Percentiles rank a stretch among this genome's conserved stretches.
Conservation (phyloP, 192 early-diverging fungal species). For the Mortierella antarctica region DNA sequence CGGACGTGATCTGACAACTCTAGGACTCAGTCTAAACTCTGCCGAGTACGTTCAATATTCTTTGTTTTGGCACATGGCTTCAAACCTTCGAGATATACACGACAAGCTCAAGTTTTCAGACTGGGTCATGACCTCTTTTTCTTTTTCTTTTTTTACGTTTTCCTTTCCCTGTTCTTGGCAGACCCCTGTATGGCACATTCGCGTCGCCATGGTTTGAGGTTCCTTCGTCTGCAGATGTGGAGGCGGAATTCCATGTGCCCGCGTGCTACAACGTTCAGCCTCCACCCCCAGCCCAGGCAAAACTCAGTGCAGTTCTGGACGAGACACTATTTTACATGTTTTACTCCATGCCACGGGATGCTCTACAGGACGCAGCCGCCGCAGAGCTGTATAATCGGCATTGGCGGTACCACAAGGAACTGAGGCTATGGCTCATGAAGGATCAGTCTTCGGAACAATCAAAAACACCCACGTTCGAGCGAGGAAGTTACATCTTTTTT, state of each 20-base stretch:
- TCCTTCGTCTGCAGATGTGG: constrained; percentile 70
- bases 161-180: constrained; percentile 14
- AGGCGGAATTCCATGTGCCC: constrained; percentile 89
- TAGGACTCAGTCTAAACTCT: constrained; percentile 82
- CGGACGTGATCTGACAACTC: constrained; percentile 90
- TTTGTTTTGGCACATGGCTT: not conserved
- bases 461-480: constrained; percentile 78
- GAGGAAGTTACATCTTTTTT: constrained; percentile 92
- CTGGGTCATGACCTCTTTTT: not conserved
- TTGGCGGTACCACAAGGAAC: constrained; percentile 98
- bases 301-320: constrained; percentile 80
- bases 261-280: constrained; percentile 84
- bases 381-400: constrained; percentile 93
- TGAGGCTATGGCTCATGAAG: constrained; percentile 92
- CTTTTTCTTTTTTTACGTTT: not conserved
- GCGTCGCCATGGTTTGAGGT: constrained; percentile 90
- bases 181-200: constrained; percentile 88
- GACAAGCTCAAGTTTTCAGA: not conserved
- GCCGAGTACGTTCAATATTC: constrained; percentile 63
- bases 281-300: constrained; percentile 76
- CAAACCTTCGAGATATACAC: too few species aligned
- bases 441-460: constrained; percentile 71
- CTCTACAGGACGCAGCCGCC: constrained; percentile 91
- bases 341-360: constrained; percentile 95
- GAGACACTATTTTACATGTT: constrained; percentile 99